Conservation (phyloP, 1,284 basidiomycete genomes). For the Pulchroboletus neoregius region DNA sequence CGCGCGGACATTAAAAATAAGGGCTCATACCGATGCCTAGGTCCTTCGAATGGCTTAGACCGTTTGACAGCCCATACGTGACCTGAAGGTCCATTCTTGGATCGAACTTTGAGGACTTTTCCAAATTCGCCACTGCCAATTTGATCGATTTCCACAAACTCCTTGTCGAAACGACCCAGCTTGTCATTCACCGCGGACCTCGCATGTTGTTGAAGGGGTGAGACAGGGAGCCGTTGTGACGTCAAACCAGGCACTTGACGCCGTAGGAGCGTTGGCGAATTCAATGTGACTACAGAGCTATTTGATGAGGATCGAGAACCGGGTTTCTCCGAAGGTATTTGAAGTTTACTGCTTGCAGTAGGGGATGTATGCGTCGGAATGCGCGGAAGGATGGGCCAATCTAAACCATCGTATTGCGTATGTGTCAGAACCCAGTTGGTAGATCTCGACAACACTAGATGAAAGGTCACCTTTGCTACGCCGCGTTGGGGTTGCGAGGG, state of each 20-base stretch:
- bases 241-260: conserved; percentile 24
- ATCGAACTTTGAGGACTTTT: conserved; percentile 86
- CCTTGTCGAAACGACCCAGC: conserved; percentile 65
- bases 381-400: conserved; percentile 48
- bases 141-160: conserved; percentile 79
- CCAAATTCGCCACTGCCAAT: conserved; percentile 95
- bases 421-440: conserved; percentile 11
- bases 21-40: conserved; percentile 73
- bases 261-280: conserved; percentile 34
- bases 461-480: conserved; percentile 37
- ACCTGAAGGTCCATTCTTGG: conserved; percentile 50
- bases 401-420: conserved; percentile 32
- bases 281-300: conserved; percentile 40
- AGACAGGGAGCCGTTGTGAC: conserved; percentile 15
- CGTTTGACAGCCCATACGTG: conserved; percentile 89
- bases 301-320: conserved; percentile 55
- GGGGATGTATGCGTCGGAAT: conserved; percentile 36
- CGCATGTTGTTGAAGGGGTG: conserved; percentile 15
- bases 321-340: conserved; percentile 43
- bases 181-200: conserved; percentile 23
- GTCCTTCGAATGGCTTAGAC: conserved; percentile 90
- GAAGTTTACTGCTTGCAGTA: conserved; percentile 37
- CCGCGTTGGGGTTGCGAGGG: conserved; percentile 63
- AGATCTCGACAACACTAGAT: conserved; percentile 30
- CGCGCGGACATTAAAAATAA: conserved; percentile 11